Percentiles rank a stretch among this genome's conserved stretches.
These are phyloP conservation scores for Candida peoriensis DNA, from an alignment of 805 yeast species.

Conservation along the genomic window DNA sequence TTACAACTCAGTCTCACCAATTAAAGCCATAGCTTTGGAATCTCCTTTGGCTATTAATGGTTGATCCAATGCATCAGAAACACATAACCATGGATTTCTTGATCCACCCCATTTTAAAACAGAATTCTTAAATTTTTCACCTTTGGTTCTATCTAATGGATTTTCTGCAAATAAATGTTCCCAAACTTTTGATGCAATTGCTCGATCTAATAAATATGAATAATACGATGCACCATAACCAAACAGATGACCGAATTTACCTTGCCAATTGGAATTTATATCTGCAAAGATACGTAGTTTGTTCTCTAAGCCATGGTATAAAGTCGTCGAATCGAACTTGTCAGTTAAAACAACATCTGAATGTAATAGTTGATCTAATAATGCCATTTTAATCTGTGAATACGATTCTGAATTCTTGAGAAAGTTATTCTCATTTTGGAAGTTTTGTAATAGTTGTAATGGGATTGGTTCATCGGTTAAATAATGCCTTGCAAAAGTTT, in stretches of 20 bases:
- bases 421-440: constrained; percentile 45
- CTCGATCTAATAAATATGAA: constrained; percentile 86
- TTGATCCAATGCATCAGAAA: constrained; percentile 71
- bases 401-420: constrained; percentile 69
- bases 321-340: constrained; percentile 49
- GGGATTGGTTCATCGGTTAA: constrained; percentile 59
- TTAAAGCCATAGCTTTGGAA: constrained; percentile 57
- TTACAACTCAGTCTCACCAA: constrained; percentile 32
- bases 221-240: constrained; percentile 95
- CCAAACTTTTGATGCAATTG: constrained; percentile 87
- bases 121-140: constrained; percentile 63
- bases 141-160: constrained; percentile 70
- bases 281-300: constrained; percentile 62
- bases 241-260: constrained; percentile 86
- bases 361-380: constrained; percentile 80
- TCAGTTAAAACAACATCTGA: constrained; percentile 29
- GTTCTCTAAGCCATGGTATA: constrained; percentile 64
- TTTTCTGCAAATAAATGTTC: constrained; percentile 59
- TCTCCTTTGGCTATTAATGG: constrained; percentile 64
- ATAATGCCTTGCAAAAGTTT: constrained; percentile 64
- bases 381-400: constrained; percentile 86
- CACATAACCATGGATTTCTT: constrained; percentile 79
- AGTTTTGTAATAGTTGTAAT: constrained; percentile 39
- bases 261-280: constrained; percentile 79
- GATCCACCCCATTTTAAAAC: constrained; percentile 94